Percentiles rank a stretch among this genome's conserved stretches.
Conservation (phyloP, 129 eudicot species). For the Glebionis coronaria region DNA sequence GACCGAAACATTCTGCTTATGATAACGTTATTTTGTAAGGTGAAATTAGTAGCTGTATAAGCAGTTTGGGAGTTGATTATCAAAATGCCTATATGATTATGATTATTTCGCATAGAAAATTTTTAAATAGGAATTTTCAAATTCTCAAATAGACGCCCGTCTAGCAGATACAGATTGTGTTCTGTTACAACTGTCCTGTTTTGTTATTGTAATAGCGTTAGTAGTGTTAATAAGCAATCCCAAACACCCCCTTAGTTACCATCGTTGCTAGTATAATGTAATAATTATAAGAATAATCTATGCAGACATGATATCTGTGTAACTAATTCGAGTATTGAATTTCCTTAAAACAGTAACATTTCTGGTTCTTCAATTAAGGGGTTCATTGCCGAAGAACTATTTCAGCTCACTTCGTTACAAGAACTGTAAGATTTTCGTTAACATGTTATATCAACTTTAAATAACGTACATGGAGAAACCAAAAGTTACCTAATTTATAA, state of each 20-base stretch:
- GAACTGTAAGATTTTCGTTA: constrained; percentile 61
- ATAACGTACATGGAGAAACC: background rate
- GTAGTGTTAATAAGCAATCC: no score
- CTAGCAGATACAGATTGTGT: no score
- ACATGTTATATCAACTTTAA: constrained; percentile 6
- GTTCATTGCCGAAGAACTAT: constrained; percentile 71
- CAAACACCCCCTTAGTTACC: background rate
- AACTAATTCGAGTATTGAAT: constrained; percentile 22
- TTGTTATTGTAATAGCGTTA: no score
- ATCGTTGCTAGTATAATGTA: background rate
- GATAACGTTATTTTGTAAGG: no score
- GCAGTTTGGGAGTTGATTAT: no score
- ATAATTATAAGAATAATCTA: background rate
- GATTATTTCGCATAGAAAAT: no score
- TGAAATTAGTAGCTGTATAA: no score
- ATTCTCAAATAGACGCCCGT: no score
- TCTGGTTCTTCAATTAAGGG: constrained; percentile 83
- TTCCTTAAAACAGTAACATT: constrained; percentile 62
- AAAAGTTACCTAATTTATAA: background rate
- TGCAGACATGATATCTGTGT: background rate
- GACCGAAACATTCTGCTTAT: no score
- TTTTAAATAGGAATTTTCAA: no score
- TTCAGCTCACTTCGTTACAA: constrained; percentile 56
- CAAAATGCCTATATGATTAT: no score
- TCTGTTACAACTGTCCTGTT: no score